Base-by-base conservation (phyloP, 2,329 filamentous ascomycete genomes). In the Cladophialophora yegresii region DNA sequence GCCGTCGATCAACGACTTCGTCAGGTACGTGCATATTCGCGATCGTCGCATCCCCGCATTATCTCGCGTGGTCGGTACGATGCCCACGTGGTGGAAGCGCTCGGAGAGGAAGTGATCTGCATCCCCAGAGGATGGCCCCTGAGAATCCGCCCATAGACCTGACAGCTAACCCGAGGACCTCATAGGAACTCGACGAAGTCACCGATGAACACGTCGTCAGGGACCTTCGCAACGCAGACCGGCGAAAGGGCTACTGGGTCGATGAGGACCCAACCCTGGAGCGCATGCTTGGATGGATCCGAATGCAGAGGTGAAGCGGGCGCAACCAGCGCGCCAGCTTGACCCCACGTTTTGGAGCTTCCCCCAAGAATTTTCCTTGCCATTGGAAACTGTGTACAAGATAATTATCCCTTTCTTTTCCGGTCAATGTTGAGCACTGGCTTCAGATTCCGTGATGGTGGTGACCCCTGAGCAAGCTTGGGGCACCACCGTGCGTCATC, bases 181-280 rank as follows among this genome's bases (percentile, higher is more conserved):
- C n/a, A 30, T 71, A 88, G 83, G 86, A 88, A 73, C 76, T 87
- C 51, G 77, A 79, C 13, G 78, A 79, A 28, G 80, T 87, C 66
- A 86, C 85, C 13, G 84, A 88, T 68, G 77, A 80, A 53, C 77
- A 83, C 67, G 82, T 87, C 54, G 78, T 85, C 58, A 78, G 81
- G 62, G 82, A 83, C 32, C 79, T 88, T 20, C 81, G 82, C 66
- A 76, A 79, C 28, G 81, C 83, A 47, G 86, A 88, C 71, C 71
- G 77, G 50, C 76, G 81, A 49, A 83, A 84, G 67, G 83, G 84
- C 45, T 85, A 87, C 75, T 88, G 85, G 85, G 77, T 87, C 51
- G 76, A 77, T 43, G 86, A 88, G 66, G 86, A 88, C 71, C 86
- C 86, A 3, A 78, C 82, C 7, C 75, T 87, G 63, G 77, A 78